phyloP scores from a whole-genome alignment of 257 asterid species.

The Verbascum thapsus region DNA sequence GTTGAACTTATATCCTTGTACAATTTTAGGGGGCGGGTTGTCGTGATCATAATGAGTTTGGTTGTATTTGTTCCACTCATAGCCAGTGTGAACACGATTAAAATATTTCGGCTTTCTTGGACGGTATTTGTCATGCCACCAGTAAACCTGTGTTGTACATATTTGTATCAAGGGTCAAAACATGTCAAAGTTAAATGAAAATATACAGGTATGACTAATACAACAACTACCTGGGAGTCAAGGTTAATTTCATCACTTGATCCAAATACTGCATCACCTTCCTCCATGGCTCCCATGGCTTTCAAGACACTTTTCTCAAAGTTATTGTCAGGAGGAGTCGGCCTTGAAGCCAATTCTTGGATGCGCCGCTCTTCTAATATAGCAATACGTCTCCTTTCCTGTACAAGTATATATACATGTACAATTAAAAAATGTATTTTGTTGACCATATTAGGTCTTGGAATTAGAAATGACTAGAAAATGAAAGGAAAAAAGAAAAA shows the following conservation, averaged over 20 bases:
- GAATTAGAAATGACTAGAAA: conserved; percentile 16
- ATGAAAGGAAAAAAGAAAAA: neutral
- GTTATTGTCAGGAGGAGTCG: conserved; percentile 60
- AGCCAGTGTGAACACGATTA: conserved; percentile 87
- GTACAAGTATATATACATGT: conserved; percentile 24
- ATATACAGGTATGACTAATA: conserved; percentile 26
- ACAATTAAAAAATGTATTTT: neutral
- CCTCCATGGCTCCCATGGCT: conserved; percentile 92
- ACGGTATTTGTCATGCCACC: conserved; percentile 93
- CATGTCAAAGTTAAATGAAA: conserved; percentile 6
- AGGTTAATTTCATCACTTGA: conserved; percentile 78
- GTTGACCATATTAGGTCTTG: conserved; percentile 14
- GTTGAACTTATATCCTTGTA: conserved; percentile 88
- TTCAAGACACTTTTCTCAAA: conserved; percentile 77
- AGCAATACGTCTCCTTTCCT: conserved; percentile 83
- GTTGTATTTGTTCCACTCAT: conserved; percentile 86
- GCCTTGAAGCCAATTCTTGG: conserved; percentile 74
- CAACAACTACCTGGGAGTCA: conserved; percentile 63
- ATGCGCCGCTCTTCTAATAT: conserved; percentile 76
- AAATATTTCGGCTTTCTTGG: conserved; percentile 87
- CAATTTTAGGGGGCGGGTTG: conserved; percentile 87
- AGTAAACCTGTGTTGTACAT: conserved; percentile 70
- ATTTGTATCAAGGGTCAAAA: conserved; percentile 9
- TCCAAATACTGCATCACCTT: conserved; percentile 92
- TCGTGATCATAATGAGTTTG: conserved; percentile 87